Conservation (phyloP, 257 asterid species). For the Anisodus tanguticus region DNA sequence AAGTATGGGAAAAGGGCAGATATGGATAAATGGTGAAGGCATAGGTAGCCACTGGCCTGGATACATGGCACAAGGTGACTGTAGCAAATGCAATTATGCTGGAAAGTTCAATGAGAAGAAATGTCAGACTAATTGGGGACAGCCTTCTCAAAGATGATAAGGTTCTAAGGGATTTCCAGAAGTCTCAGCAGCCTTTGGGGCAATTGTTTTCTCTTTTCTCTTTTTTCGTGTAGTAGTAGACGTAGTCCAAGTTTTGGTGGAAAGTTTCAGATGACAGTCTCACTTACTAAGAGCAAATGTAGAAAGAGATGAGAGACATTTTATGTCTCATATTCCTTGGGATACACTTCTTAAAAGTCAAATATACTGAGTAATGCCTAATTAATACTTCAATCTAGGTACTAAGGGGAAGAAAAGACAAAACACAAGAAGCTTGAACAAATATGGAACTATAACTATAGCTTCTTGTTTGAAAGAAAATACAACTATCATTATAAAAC, state of each 20-base stretch:
- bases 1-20: conserved; percentile 38
- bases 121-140: conserved; percentile 31
- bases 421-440: conserved; percentile 14
- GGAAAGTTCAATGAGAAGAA: conserved; percentile 26
- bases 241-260: conserved; percentile 10
- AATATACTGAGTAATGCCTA: background rate
- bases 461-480: conserved; percentile 9
- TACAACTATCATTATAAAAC: background rate
- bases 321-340: background rate
- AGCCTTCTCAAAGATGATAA: conserved; percentile 38
- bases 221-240: background rate
- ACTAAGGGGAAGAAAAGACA: background rate
- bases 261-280: background rate
- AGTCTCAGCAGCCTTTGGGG: background rate
- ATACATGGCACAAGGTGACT: conserved; percentile 18
- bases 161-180: background rate
- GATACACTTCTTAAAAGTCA: background rate
- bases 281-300: background rate
- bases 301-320: conserved; percentile 16
- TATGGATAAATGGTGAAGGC: conserved; percentile 35
- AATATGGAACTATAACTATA: background rate
- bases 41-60: conserved; percentile 32
- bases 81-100: conserved; percentile 25
- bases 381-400: background rate
- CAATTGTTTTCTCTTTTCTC: background rate